Evolutionary conservation across 257 asterid species (phyloP).

Genomic region (Echium plantagineum): DNA sequence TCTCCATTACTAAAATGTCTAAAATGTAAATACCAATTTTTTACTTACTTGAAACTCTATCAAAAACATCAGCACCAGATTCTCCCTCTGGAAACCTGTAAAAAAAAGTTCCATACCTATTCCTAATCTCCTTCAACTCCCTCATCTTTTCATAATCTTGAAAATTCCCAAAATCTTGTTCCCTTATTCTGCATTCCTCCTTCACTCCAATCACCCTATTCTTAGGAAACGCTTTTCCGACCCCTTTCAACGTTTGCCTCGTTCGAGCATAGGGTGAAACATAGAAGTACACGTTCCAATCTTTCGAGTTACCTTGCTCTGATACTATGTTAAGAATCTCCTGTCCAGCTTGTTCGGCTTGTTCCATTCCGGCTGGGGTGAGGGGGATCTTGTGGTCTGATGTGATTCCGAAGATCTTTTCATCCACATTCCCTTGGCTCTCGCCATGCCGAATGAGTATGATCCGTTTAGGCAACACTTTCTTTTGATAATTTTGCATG

Average conservation of each 20-base stretch:
- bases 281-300: slow-evolving; percentile 29
- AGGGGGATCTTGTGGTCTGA: slow-evolving; percentile 36
- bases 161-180: slow-evolving; percentile 62
- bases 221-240: slow-evolving; percentile 23
- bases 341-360: slow-evolving; percentile 19
- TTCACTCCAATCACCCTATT: slow-evolving; percentile 34
- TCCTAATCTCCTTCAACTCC: slow-evolving; percentile 31
- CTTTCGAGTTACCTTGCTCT: slow-evolving; percentile 1
- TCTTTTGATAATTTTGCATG: background rate
- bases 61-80: slow-evolving; percentile 60
- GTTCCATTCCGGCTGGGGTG: slow-evolving; percentile 22
- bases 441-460: slow-evolving; percentile 45
- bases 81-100: slow-evolving; percentile 66
- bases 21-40: too few species aligned
- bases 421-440: slow-evolving; percentile 27
- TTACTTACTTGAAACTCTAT: slow-evolving; percentile 50
- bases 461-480: slow-evolving; percentile 32
- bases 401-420: slow-evolving; percentile 15
- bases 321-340: slow-evolving; percentile 22
- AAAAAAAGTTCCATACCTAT: slow-evolving; percentile 48
- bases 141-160: slow-evolving; percentile 40
- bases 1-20: too few species aligned
- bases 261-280: slow-evolving; percentile 31
- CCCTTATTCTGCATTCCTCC: slow-evolving; percentile 55
- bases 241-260: slow-evolving; percentile 28